Evolutionary conservation across 768 basidiomycete genomes (phyloP).

Genomic region (Cyclocybe cylindracea): DNA sequence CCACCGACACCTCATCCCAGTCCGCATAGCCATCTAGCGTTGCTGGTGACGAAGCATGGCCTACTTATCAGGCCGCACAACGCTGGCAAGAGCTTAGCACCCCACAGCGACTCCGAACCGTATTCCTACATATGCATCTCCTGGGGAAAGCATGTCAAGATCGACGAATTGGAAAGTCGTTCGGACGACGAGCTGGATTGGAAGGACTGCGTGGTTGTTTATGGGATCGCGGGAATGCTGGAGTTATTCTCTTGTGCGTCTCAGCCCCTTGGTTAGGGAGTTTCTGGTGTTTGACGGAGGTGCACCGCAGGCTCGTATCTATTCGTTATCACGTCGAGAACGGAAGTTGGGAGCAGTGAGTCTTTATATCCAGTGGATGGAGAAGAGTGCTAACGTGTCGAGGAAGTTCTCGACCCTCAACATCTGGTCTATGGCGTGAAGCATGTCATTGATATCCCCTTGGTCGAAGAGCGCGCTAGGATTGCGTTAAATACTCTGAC

Average conservation of each 20-base stretch:
- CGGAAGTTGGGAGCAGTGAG: conserved; percentile 68
- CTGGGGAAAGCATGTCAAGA: conserved; percentile 58
- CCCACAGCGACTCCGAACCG: conserved; percentile 12
- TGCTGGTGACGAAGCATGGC: conserved; percentile 59
- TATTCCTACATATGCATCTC: conserved; percentile 44
- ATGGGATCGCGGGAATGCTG: conserved; percentile 77
- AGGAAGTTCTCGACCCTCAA: conserved; percentile 63
- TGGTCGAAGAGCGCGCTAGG: conserved; percentile 64
- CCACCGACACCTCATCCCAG: conserved; percentile 77
- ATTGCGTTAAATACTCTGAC: conserved; percentile 52
- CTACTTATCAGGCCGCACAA: conserved; percentile 67
- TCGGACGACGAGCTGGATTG: conserved; percentile 47
- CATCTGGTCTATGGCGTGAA: conserved; percentile 70
- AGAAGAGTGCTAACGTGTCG: neutral
- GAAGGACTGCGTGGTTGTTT: conserved; percentile 58
- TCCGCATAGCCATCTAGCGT: conserved; percentile 68
- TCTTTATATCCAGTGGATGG: conserved; percentile 11
- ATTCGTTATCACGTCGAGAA: conserved; percentile 66
- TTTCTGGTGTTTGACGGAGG: conserved; percentile 6
- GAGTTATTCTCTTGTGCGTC: conserved; percentile 69
- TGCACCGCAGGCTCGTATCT: conserved; percentile 65
- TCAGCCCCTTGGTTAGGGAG: neutral
- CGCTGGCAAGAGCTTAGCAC: conserved; percentile 15
- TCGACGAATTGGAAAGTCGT: conserved; percentile 50
- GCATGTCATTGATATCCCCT: conserved; percentile 69